Evolutionary conservation across 129 eudicot species (phyloP).

Genomic region (Kitagawia praeruptora): DNA sequence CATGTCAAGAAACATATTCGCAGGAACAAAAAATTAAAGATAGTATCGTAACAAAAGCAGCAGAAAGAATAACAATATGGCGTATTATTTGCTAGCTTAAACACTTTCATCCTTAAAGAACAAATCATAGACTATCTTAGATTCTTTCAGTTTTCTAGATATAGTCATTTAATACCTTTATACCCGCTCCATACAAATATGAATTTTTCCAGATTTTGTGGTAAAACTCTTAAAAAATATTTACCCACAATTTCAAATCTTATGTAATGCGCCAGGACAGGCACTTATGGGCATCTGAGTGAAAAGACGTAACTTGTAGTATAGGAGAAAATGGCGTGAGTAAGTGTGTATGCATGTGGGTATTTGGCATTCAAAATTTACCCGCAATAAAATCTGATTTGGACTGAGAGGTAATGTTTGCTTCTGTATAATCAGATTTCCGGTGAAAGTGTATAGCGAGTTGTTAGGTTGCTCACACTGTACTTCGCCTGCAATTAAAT

Average conservation of each 20-base stretch:
- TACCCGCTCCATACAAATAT: background rate
- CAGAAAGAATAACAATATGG: background rate
- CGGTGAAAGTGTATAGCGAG: slow-evolving; percentile 92
- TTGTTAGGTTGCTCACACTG: slow-evolving; percentile 99
- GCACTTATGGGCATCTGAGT: background rate
- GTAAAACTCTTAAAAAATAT: background rate
- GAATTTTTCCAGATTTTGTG: background rate
- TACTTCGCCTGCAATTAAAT: slow-evolving; percentile 70
- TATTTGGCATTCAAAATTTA: slow-evolving; percentile 23
- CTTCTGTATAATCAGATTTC: slow-evolving; percentile 82
- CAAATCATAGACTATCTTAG: background rate
- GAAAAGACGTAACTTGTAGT: background rate
- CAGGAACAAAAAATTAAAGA: background rate
- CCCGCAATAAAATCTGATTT: slow-evolving; percentile 86
- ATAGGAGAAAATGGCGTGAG: background rate
- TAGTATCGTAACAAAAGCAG: background rate
- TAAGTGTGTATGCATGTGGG: background rate
- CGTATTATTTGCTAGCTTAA: background rate
- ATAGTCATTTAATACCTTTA: background rate
- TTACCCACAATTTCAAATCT: background rate
- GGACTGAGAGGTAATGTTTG: slow-evolving; percentile 93
- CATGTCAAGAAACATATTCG: background rate
- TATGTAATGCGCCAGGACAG: background rate
- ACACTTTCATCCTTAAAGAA: background rate
- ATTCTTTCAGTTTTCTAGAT: background rate